Conservation (phyloP, 1,284 basidiomycete species). For the Trichosporon coremiiforme region DNA sequence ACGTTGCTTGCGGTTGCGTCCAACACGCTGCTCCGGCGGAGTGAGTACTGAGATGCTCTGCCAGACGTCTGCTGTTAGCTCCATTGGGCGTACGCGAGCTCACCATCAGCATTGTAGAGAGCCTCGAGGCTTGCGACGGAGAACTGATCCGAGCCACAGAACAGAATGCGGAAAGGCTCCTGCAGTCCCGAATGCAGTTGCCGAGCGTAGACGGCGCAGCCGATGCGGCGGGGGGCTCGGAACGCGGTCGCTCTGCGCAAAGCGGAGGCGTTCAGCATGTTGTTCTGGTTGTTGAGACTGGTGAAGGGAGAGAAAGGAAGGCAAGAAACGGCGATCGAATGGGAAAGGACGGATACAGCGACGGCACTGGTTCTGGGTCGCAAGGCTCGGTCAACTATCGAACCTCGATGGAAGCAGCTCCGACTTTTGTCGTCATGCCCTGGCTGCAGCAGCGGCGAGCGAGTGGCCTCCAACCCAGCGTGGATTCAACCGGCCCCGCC, state of each 20-base stretch:
- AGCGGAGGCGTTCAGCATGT: conserved; percentile 7
- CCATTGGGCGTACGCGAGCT: conserved; percentile 6
- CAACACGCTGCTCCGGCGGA: conserved; percentile 37
- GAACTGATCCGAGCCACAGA: conserved; percentile 58
- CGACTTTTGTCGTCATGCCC: conserved; percentile 9
- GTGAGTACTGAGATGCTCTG: conserved; percentile 47
- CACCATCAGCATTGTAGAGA: conserved; percentile 49
- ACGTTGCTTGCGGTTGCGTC: conserved; percentile 32
- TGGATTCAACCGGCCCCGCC: not conserved
- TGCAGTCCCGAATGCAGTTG: conserved; percentile 16
- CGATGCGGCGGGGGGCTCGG: not conserved
- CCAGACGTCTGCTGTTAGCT: conserved; percentile 48
- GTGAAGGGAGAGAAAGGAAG: not conserved
- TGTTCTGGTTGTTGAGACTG: not conserved
- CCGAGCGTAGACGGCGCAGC: not conserved
- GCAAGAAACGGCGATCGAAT: not conserved
- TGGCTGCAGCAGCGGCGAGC: not conserved
- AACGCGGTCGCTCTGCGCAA: conserved; percentile 8
- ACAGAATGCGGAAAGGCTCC: conserved; percentile 54
- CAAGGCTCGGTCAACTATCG: conserved; percentile 7
- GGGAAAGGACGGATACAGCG: not conserved
- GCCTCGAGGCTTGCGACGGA: conserved; percentile 53
- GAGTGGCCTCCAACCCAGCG: not conserved
- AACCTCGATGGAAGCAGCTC: conserved; percentile 12
- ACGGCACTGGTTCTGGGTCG: not conserved